These are phyloP conservation scores for Ceratocystis albifundus DNA, from an alignment of 2,329 filamentous ascomycete species.

Conservation along the genomic window DNA sequence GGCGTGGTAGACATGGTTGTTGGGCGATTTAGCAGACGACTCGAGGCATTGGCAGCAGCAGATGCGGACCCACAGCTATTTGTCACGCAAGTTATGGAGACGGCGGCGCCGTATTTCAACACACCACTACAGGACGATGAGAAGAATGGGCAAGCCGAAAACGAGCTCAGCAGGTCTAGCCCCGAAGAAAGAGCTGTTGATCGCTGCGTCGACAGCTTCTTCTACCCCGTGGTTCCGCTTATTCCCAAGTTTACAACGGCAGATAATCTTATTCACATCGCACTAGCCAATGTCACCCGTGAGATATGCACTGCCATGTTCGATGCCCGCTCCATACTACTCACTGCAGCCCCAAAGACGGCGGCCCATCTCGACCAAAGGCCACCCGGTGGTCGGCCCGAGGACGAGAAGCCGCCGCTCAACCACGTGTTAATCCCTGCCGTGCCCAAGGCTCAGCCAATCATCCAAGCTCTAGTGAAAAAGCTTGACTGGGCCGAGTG, in stretches of 20 bases:
- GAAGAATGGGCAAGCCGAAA: neutral
- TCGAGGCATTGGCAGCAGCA: slow-evolving; percentile 34
- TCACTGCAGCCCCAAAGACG: slow-evolving; percentile 8
- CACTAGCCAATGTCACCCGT: slow-evolving; percentile 33
- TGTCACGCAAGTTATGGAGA: slow-evolving; percentile 31
- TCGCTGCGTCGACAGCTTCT: slow-evolving; percentile 33
- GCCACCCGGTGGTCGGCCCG: neutral
- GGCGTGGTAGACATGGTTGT: slow-evolving; percentile 54
- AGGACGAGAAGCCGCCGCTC: neutral
- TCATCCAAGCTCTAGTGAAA: slow-evolving; percentile 32
- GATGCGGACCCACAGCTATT: slow-evolving; percentile 29
- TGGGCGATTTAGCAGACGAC: slow-evolving; percentile 45
- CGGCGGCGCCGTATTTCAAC: slow-evolving; percentile 37
- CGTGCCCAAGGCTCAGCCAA: slow-evolving; percentile 17
- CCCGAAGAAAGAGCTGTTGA: slow-evolving; percentile 30
- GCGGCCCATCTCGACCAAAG: neutral
- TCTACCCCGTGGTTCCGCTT: slow-evolving; percentile 34
- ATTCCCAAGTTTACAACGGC: slow-evolving; percentile 30
- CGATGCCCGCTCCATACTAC: slow-evolving; percentile 15
- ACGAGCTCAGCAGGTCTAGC: neutral
- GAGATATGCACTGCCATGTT: slow-evolving; percentile 33
- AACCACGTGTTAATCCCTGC: slow-evolving; percentile 15
- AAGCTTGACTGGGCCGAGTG: slow-evolving; percentile 49
- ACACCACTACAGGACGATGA: slow-evolving; percentile 28
- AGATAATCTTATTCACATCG: slow-evolving; percentile 37